Evolutionary conservation across 2,329 filamentous ascomycete genomes (phyloP), one percentile per base, ranked within the genome.

Genomic region (Hymenoscyphus linearis): DNA sequence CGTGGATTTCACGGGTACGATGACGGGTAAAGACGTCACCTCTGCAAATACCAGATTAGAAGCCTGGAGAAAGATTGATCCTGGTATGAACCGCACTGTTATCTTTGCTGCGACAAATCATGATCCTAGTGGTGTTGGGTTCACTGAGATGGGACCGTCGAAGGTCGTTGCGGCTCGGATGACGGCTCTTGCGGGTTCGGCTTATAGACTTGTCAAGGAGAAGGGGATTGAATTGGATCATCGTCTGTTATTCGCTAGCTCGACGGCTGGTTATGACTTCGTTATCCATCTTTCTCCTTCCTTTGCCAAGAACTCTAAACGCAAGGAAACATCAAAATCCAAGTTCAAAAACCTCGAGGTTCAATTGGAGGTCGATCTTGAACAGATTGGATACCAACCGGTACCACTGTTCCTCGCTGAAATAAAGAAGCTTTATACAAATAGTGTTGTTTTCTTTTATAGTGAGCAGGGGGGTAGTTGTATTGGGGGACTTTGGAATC

Each of bases 21-120:
- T 96, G 70, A 82, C 83, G 7, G 75, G 79, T 7, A 77, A 83
- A 12, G 84, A 89, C 34, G 80, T 88, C 12, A 76, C 83, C 35
- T 77, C 80, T 2, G 86, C 95, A 65, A 81, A 80, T 40, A 89
- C 86, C 3, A 85, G 88, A 22, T 87, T 98, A 61, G 85, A 91
- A 64, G 87, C 88, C 14, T 96, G 91, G 91, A 84, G 95, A 61
- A 91, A 89, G 66, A 86, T 95, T 59, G 95, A 99, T 70, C 92
- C 93, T 0, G 85, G 83, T 58, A 90, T 98, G 86, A 96, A 95
- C 75, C 86, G 86, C 64, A 84, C 90, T 2, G 87, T 89, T 18
- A 77, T 98, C 44, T 90, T 97, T 70, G 88, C 88, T 3, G 91
- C 91, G 2, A 92, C 91, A 0, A 89, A 90, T 58, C 78, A 90